phyloP scores from a whole-genome alignment of 2,329 filamentous ascomycete species.

The Rasamsonia emersonii region DNA sequence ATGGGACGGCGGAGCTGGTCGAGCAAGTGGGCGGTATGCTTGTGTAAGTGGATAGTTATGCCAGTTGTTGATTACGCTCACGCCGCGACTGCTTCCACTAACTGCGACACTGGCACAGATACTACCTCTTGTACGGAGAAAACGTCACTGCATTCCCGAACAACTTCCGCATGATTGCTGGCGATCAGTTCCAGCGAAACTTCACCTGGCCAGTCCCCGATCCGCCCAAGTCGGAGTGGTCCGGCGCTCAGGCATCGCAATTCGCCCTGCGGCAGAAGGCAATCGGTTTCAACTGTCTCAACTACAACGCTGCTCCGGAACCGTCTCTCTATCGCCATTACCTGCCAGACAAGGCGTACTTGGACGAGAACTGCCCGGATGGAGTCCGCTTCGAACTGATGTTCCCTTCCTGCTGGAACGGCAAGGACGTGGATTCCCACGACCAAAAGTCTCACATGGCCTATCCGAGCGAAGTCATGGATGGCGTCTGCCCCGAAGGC shows the following conservation, averaged over 20 bases:
- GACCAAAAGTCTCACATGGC: conserved; percentile 61
- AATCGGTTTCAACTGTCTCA: conserved; percentile 88
- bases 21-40: conserved; percentile 74
- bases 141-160: conserved; percentile 64
- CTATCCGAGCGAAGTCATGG: conserved; percentile 69
- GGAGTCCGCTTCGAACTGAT: conserved; percentile 76
- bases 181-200: conserved; percentile 57
- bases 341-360: conserved; percentile 67
- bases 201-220: conserved; percentile 63
- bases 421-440: conserved; percentile 47
- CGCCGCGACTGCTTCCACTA: no score
- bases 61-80: no score
- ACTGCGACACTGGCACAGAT: no score
- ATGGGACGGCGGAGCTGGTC: conserved; percentile 61
- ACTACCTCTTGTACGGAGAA: conserved; percentile 70
- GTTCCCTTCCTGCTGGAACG: conserved; percentile 88
- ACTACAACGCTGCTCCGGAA: conserved; percentile 62
- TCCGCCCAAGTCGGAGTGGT: conserved; percentile 64
- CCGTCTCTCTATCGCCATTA: conserved; percentile 71
- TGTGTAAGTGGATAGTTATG: no score
- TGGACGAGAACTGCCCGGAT: conserved; percentile 73
- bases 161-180: conserved; percentile 75
- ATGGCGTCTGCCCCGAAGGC: conserved; percentile 63
- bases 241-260: conserved; percentile 57
- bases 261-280: conserved; percentile 66